Conservation (phyloP, 2,329 filamentous ascomycete genomes). For the Sodiomyces alkalinus region DNA sequence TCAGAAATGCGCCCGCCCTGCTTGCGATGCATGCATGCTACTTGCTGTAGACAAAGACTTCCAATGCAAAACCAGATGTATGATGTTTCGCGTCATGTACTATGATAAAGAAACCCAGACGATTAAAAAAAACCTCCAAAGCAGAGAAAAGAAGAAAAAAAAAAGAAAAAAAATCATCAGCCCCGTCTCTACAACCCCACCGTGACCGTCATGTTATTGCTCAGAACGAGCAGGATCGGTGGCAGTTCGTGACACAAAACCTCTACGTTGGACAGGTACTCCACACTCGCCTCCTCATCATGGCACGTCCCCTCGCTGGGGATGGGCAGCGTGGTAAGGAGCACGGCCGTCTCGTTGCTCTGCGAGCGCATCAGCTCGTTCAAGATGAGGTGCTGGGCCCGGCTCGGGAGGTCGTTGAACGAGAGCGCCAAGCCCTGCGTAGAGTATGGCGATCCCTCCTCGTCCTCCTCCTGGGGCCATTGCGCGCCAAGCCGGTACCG, state of each 20-base stretch:
- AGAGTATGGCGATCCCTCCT: constrained; percentile 29
- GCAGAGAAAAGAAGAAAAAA: no score
- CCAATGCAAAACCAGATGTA: no score
- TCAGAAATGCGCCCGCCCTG: no score
- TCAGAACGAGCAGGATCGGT: constrained; percentile 64
- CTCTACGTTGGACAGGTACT: constrained; percentile 65
- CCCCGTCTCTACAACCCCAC: constrained; percentile 51
- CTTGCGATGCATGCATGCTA: no score
- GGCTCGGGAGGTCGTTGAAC: constrained; percentile 75
- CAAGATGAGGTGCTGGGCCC: constrained; percentile 72
- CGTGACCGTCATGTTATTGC: constrained; percentile 82
- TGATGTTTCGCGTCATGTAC: no score
- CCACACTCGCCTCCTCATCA: constrained; percentile 53
- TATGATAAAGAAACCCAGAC: no score
- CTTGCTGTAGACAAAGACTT: no score
- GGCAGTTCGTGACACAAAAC: constrained; percentile 63
- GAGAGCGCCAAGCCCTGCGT: constrained; percentile 53
- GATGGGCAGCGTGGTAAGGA: constrained; percentile 73
- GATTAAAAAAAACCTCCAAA: no score
- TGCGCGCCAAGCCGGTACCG: constrained; percentile 17
- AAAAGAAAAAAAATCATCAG: not conserved
- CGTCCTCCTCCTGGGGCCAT: constrained; percentile 11
- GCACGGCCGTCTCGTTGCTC: constrained; percentile 56
- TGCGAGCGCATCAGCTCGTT: constrained; percentile 67
- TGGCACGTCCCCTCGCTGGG: constrained; percentile 61